Evolutionary conservation across 495 filamentous ascomycete species (phyloP).

Genomic region (Hypomontagnella submonticulosa): DNA sequence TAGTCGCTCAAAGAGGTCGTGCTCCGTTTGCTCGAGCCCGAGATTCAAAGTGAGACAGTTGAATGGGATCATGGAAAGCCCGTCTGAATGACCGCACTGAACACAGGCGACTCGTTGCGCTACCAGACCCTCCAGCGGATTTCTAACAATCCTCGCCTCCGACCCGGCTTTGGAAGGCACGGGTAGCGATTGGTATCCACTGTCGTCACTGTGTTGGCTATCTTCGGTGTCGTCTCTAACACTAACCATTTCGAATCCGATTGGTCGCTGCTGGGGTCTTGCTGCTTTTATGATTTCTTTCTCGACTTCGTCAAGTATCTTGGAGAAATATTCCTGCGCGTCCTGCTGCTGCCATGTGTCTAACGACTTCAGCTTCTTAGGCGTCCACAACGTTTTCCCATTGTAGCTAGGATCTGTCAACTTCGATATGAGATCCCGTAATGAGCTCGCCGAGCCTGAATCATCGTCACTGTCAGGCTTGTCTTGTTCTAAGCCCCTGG

Average conservation of each 20-base stretch:
- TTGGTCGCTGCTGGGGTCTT: slow-evolving; percentile 51
- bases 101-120: slow-evolving; percentile 93
- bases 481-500: slow-evolving; percentile 47
- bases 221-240: slow-evolving; percentile 49
- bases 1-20: slow-evolving; percentile 79
- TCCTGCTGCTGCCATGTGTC: slow-evolving; percentile 97
- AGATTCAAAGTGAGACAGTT: slow-evolving; percentile 92
- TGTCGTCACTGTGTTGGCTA: slow-evolving; percentile 61
- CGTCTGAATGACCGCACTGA: slow-evolving; percentile 85
- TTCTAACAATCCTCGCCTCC: slow-evolving; percentile 47
- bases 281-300: slow-evolving; percentile 71
- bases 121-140: slow-evolving; percentile 85
- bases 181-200: slow-evolving; percentile 57
- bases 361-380: slow-evolving; percentile 81
- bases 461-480: slow-evolving; percentile 43
- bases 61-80: slow-evolving; percentile 88
- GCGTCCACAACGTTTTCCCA: slow-evolving; percentile 81
- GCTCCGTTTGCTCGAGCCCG: slow-evolving; percentile 60
- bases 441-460: slow-evolving; percentile 55
- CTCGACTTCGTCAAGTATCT: slow-evolving; percentile 86
- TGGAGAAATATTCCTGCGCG: slow-evolving; percentile 97
- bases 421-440: slow-evolving; percentile 71
- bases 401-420: slow-evolving; percentile 74
- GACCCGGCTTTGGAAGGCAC: slow-evolving; percentile 36
- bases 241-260: slow-evolving; percentile 47